phyloP scores from a whole-genome alignment of 1,284 basidiomycete genomes.

The Tetrapyrgos nigripes region DNA sequence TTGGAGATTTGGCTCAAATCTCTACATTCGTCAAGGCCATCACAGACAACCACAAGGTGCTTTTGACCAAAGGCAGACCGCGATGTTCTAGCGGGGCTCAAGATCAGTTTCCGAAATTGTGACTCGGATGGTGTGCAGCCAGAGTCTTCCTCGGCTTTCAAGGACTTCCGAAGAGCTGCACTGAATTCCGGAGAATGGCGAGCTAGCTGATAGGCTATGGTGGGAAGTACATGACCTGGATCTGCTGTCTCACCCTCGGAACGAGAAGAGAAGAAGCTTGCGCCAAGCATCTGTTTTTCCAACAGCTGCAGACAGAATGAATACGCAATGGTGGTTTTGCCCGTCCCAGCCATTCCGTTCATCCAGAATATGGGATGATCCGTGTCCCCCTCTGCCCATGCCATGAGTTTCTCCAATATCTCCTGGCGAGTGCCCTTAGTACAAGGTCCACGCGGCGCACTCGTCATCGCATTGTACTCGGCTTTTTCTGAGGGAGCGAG shows the following conservation, averaged over 20 bases:
- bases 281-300: conserved; percentile 21
- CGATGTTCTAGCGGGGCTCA: conserved; percentile 13
- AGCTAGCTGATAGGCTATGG: conserved; percentile 32
- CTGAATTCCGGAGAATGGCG: background rate
- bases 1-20: background rate
- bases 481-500: too few species aligned
- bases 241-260: conserved; percentile 17
- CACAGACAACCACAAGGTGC: conserved; percentile 15
- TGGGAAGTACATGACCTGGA: conserved; percentile 26
- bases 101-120: too few species aligned
- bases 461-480: too few species aligned
- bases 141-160: background rate
- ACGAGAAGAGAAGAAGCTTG: conserved; percentile 32
- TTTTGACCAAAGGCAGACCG: background rate
- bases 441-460: too few species aligned
- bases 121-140: background rate
- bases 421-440: too few species aligned
- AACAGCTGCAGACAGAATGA: too few species aligned
- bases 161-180: background rate
- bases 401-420: too few species aligned
- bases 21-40: conserved; percentile 29
- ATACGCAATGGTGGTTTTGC: too few species aligned
- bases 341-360: too few species aligned
- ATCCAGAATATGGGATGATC: too few species aligned
- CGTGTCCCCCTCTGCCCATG: too few species aligned